Evolutionary conservation across 768 basidiomycete species (phyloP).

Genomic region (Russula sp.): DNA sequence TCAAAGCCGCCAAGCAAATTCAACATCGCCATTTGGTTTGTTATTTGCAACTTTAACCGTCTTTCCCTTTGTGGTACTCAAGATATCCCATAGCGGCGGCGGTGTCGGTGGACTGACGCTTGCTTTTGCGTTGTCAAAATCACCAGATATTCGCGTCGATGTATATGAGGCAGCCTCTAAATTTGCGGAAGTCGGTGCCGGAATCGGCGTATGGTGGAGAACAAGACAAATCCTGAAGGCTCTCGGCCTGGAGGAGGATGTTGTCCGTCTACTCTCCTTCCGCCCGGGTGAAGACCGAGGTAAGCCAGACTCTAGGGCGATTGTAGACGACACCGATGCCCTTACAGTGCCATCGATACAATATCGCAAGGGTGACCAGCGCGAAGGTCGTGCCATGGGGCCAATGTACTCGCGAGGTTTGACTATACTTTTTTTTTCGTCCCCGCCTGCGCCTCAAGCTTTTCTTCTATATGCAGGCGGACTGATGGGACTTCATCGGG

Average conservation of each 20-base stretch:
- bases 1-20: constrained; percentile 1
- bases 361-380: constrained; percentile 58
- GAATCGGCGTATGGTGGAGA: constrained; percentile 36
- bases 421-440: constrained; percentile 1
- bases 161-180: constrained; percentile 32
- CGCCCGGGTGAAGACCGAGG: constrained; percentile 24
- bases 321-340: background rate
- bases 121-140: constrained; percentile 29
- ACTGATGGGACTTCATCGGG: constrained; percentile 47
- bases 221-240: constrained; percentile 28
- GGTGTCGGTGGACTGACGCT: constrained; percentile 31
- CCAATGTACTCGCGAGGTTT: constrained; percentile 52
- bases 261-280: constrained; percentile 25
- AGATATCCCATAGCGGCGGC: constrained; percentile 20
- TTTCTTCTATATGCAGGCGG: constrained; percentile 25
- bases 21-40: constrained; percentile 42
- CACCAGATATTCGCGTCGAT: constrained; percentile 29
- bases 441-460: background rate
- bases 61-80: background rate
- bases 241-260: constrained; percentile 28
- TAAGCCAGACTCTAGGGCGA: background rate
- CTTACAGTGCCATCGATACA: constrained; percentile 45
- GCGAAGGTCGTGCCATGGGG: constrained; percentile 47
- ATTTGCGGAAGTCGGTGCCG: constrained; percentile 31
- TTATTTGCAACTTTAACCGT: constrained; percentile 18